A percentile compares a stretch with the other conserved stretches of the same genome.
These are phyloP conservation scores for Nicotiana sylvestris DNA, from an alignment of 257 asterid genomes.

Conservation along the genomic window DNA sequence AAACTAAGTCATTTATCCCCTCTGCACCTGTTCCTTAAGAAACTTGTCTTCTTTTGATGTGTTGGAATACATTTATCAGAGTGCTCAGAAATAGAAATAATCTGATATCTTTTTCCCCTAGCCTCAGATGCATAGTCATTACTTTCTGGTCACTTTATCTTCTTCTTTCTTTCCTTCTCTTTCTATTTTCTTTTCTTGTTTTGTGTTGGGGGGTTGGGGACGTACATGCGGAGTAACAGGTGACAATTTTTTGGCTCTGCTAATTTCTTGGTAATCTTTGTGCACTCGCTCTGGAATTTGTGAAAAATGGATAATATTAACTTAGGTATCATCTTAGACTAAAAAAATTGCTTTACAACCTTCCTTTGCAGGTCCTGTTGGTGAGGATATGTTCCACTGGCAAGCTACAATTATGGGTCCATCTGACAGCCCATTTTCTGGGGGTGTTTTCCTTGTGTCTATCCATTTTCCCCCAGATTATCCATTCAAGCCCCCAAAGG, in stretches of 20 bases:
- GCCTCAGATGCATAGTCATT: background rate
- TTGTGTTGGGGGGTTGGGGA: background rate
- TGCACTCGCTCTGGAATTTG: background rate
- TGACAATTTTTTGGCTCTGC: background rate
- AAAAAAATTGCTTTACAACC: background rate
- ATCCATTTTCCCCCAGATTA: slow-evolving; percentile 81
- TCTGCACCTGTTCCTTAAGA: background rate
- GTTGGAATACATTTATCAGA: background rate
- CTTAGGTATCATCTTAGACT: background rate
- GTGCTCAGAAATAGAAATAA: background rate
- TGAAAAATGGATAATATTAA: background rate
- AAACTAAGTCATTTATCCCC: no score
- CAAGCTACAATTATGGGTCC: slow-evolving; percentile 89
- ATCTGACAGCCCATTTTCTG: slow-evolving; percentile 70
- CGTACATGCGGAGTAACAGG: background rate
- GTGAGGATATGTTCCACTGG: slow-evolving; percentile 76
- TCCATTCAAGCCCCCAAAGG: slow-evolving; percentile 89
- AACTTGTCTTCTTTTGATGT: background rate
- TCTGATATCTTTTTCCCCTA: background rate
- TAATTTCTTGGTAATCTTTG: background rate
- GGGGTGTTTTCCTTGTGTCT: slow-evolving; percentile 61
- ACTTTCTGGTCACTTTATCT: background rate
- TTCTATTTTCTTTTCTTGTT: background rate
- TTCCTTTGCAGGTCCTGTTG: slow-evolving; percentile 57
- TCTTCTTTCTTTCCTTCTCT: background rate